Evolutionary conservation across 441 rosid genomes (phyloP), one percentile per base, ranked within the genome.

Genomic region (Heliophila coronopifolia): DNA sequence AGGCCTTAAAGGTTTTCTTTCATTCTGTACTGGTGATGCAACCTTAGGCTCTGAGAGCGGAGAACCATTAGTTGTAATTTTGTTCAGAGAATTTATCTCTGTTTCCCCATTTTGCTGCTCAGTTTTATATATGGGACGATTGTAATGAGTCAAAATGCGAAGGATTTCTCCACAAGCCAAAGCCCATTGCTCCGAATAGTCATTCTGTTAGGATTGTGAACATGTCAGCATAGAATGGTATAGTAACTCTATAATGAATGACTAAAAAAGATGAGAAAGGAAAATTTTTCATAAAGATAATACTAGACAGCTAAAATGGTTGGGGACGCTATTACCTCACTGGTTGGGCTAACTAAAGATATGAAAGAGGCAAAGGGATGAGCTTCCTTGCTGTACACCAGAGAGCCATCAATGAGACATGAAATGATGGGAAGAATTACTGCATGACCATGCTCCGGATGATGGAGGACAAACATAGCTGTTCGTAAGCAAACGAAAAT

Each of bases 101-200:
- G 64, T 68, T 39, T 81, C 90, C 56, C 74, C 63, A 59, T 59
- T 78, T 37, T 65, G 87, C 4, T 66, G 83, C 61, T 87, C 96
- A 11, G 46, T 63, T 73, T 88, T 88, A 61, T 73, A 85, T 57
- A 92, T 73, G n/a, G 99, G 99, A 42, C 99, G 99, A 63, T 88
- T 92, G 76, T 92, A 92, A 70, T 85, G 99, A 48, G 99, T 92
- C 72, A 92, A 69, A 59, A 88, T 80, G 60, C 99, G 83, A 72
- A 92, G 78, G 58, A 92, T 86, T 75, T 92, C 99, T 56, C 92
- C 94, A 13, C 99, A 92, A 26, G 97, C 99, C 61, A 92, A 73
- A 70, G 97, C 99, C 99, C 97, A 92, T 65, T 92, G 99, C 67
- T 88, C 97, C 23, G 97, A 92, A 70, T 86, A 92, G 66, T 80